Evolutionary conservation across 1,139 yeast species (phyloP), one percentile per base, ranked within the genome.

Genomic region (Taphrina wiesneri): DNA sequence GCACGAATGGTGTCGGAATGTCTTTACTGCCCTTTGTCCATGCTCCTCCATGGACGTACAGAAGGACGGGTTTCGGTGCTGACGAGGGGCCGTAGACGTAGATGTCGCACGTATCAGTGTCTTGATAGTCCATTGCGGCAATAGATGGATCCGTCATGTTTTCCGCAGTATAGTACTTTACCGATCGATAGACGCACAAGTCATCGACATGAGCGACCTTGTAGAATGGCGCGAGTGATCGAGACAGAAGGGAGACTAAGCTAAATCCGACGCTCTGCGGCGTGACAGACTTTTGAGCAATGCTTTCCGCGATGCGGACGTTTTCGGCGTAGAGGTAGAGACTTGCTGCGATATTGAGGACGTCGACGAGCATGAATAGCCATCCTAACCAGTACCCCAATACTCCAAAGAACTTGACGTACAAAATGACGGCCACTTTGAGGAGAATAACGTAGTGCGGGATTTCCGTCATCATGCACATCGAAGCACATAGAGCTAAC

Each of bases 31-130:
- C 65, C 17, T 17, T 36, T 3, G 47, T 19, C 65, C 65, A 62
- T 1, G 39, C 39, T 23, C 65, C 65, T 34, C 65, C 65, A 25
- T 62, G 65, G n/a, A 53, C 25, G 34, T 46, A 19, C 45, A 62
- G 25, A n/a, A 62, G 25, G 47, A 62, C 60, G 5, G 65, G 65
- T 34, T 32, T 43, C 17, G 19, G 46, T 17, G 62, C 21, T 17
- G 41, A 36, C 17, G 41, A 11, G 19, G 43, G 6, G 17, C 17
- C 45, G 21, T 34, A 46, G 19, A 32, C 23, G 57, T 60, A 60
- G 34, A 60, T 41, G 45, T 60, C 64, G 41, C 34, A 25, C 23
- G 41, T 23, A 15, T 56, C 64, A 6, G 13, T 15, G 28, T 60
- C 64, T 11, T 28, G n/a, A 4, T 34, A 23, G 11, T 49, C 43